A percentile compares a stretch with the other conserved stretches of the same genome.
Conservation (phyloP, 192 early-diverging fungal species). For the Coemansia sp. region DNA sequence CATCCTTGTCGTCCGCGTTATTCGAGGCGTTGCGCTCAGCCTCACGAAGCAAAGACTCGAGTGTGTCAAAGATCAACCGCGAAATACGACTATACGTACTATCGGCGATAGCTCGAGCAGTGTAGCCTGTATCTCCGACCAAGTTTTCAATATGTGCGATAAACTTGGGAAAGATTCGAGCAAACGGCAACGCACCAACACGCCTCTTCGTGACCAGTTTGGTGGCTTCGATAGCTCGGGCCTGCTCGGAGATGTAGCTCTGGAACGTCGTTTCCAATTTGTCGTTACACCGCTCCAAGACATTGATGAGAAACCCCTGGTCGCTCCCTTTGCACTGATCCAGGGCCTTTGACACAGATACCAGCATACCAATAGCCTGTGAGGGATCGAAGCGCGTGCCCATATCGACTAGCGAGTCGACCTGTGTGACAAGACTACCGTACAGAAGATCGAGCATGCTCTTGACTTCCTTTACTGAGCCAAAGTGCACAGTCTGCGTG, state of each 20-base stretch:
- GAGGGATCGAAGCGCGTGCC: slow-evolving; percentile 74
- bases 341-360: slow-evolving; percentile 70
- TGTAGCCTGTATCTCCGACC: slow-evolving; percentile 61
- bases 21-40: slow-evolving; percentile 62
- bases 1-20: slow-evolving; percentile 81
- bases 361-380: slow-evolving; percentile 86
- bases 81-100: slow-evolving; percentile 84
- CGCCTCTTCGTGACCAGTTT: slow-evolving; percentile 87
- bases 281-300: slow-evolving; percentile 69
- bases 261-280: slow-evolving; percentile 77
- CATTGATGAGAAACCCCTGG: slow-evolving; percentile 69
- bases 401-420: slow-evolving; percentile 75
- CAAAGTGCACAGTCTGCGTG: slow-evolving; percentile 49
- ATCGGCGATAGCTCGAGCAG: slow-evolving; percentile 73
- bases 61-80: slow-evolving; percentile 82
- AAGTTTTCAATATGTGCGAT: slow-evolving; percentile 70
- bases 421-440: slow-evolving; percentile 70
- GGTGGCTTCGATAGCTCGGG: slow-evolving; percentile 88
- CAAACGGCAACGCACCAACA: slow-evolving; percentile 86
- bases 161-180: slow-evolving; percentile 89
- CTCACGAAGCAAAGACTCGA: slow-evolving; percentile 82
- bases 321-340: slow-evolving; percentile 73
- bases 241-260: slow-evolving; percentile 85
- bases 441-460: slow-evolving; percentile 83
- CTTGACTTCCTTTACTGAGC: slow-evolving; percentile 61